phyloP scores from a whole-genome alignment of 1,284 basidiomycete species.

The Apiotrichum sp. region DNA sequence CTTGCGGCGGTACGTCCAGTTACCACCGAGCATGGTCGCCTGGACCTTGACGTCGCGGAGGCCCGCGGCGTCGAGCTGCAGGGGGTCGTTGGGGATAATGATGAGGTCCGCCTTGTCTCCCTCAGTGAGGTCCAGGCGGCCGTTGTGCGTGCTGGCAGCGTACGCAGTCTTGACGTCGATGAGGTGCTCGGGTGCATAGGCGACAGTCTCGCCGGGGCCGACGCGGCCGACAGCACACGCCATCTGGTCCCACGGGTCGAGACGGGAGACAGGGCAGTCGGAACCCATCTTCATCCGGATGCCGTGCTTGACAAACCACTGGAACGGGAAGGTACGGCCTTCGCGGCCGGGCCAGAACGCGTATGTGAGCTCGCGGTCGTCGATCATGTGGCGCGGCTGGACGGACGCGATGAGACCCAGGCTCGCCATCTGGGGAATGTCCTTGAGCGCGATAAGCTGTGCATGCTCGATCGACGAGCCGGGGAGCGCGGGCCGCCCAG shows the following conservation, averaged over 20 bases:
- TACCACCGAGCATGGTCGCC: conserved; percentile 37
- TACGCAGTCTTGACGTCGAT: conserved; percentile 9
- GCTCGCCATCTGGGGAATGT: conserved; percentile 25
- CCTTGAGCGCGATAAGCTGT: conserved; percentile 27
- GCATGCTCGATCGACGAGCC: conserved; percentile 38
- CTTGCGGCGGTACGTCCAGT: conserved; percentile 23
- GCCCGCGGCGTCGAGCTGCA: conserved; percentile 23
- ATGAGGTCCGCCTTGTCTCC: conserved; percentile 29
- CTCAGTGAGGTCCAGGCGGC: background rate
- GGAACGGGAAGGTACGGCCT: conserved; percentile 29
- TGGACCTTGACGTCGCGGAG: conserved; percentile 26
- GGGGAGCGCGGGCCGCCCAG: conserved; percentile 14
- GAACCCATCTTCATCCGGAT: conserved; percentile 31
- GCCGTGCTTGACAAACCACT: conserved; percentile 24
- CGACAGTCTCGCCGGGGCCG: background rate
- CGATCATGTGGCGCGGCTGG: conserved; percentile 36
- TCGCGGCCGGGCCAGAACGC: conserved; percentile 33
- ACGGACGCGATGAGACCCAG: conserved; percentile 34
- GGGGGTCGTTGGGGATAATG: conserved; percentile 25
- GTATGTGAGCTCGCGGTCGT: conserved; percentile 30
- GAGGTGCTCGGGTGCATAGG: conserved; percentile 17
- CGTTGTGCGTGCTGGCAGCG: conserved; percentile 11
- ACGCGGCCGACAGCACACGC: conserved; percentile 26
- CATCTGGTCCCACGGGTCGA: conserved; percentile 37
- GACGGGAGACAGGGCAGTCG: conserved; percentile 32